phyloP scores from a whole-genome alignment of 192 early-diverging fungal species.

The Podila epigama region DNA sequence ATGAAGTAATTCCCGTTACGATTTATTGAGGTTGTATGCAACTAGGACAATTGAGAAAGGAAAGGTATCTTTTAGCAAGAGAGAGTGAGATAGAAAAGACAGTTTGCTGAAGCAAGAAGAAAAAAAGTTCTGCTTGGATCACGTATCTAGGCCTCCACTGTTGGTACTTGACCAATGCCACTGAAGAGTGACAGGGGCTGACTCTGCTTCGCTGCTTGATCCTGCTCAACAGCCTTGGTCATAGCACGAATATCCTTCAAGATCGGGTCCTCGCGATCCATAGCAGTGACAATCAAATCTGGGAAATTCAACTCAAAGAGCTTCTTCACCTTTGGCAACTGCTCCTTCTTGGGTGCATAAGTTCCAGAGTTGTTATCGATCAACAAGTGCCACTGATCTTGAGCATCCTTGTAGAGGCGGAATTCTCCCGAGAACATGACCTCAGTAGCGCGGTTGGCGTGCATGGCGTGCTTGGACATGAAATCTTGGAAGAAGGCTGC shows the following conservation, averaged over 20 bases:
- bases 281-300: constrained; percentile 7
- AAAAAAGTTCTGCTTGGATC: too few species aligned
- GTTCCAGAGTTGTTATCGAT: constrained; percentile 26
- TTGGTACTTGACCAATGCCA: background rate
- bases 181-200: constrained; percentile 2
- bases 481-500: constrained; percentile 23
- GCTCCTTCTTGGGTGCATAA: constrained; percentile 13
- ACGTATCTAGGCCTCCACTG: too few species aligned
- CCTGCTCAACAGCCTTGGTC: background rate
- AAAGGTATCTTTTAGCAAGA: background rate
- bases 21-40: too few species aligned
- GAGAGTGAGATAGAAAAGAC: background rate
- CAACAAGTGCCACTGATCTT: constrained; percentile 9
- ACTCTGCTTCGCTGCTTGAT: background rate
- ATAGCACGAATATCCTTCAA: constrained; percentile 2
- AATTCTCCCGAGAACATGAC: constrained; percentile 18
- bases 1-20: too few species aligned
- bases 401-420: constrained; percentile 5
- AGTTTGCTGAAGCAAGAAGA: background rate
- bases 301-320: constrained; percentile 14
- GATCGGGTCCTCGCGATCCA: constrained; percentile 17
- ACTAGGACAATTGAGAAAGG: background rate
- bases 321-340: constrained; percentile 11
- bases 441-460: constrained; percentile 12
- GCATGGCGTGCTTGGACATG: constrained; percentile 30